Percentiles rank a stretch among this genome's conserved stretches.
phyloP scores from a whole-genome alignment of 1,284 basidiomycete genomes.

The Anthracocystis panici-leucophaei region DNA sequence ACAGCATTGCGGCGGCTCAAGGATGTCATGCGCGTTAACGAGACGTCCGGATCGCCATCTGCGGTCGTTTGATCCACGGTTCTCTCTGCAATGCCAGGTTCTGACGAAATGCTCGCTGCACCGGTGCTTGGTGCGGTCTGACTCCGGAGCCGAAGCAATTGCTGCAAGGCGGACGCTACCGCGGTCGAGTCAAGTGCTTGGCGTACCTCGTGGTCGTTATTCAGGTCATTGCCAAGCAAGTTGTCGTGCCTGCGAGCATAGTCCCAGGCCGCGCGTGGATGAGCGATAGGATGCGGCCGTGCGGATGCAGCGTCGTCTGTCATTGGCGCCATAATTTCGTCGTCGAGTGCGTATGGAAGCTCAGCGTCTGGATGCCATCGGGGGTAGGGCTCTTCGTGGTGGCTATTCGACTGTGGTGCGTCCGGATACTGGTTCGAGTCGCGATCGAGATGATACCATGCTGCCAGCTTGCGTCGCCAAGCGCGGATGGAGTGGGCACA shows the following conservation, averaged over 20 bases:
- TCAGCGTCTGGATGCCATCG: constrained; percentile 42
- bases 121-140: background rate
- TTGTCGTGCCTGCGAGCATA: constrained; percentile 25
- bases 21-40: constrained; percentile 30
- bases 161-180: constrained; percentile 15
- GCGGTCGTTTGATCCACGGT: background rate
- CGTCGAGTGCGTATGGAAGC: constrained; percentile 33
- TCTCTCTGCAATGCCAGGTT: background rate
- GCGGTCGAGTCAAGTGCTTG: constrained; percentile 21
- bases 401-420: background rate
- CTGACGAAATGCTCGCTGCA: background rate
- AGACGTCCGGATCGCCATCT: constrained; percentile 33
- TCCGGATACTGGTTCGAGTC: constrained; percentile 22
- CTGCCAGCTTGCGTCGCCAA: constrained; percentile 43
- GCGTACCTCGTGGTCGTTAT: constrained; percentile 20
- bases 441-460: constrained; percentile 42
- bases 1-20: constrained; percentile 44
- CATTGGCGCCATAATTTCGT: constrained; percentile 30
- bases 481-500: constrained; percentile 22
- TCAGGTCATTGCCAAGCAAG: constrained; percentile 12
- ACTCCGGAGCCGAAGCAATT: background rate
- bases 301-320: background rate
- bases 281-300: constrained; percentile 33
- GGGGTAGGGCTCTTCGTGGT: constrained; percentile 19
- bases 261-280: constrained; percentile 24